These are phyloP conservation scores for Areca catechu DNA, from an alignment of 176 grass and related monocot genomes.

Conservation along the genomic window DNA sequence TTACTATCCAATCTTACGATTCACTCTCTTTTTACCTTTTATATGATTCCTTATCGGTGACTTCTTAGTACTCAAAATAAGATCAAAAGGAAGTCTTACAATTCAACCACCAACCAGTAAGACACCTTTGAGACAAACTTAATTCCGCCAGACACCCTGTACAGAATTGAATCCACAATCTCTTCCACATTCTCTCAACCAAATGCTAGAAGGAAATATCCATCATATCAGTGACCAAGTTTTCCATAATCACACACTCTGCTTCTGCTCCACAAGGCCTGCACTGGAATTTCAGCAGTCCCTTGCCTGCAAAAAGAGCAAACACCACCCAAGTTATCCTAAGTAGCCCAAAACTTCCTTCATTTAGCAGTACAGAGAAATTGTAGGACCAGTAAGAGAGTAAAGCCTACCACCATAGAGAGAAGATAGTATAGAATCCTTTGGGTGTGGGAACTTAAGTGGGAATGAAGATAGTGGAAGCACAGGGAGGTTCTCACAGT, in stretches of 20 bases:
- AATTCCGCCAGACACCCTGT: no score
- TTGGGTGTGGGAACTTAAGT: background rate
- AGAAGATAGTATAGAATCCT: background rate
- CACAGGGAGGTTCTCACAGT: background rate
- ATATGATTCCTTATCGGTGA: background rate
- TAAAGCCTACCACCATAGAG: background rate
- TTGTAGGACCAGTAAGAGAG: background rate
- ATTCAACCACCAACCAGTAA: background rate
- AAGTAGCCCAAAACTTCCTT: background rate
- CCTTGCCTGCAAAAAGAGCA: background rate
- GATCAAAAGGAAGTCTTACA: background rate
- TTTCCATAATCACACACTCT: background rate
- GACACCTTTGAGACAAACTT: no score
- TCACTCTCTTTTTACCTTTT: no score
- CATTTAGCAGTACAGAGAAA: background rate
- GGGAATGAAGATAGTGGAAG: background rate
- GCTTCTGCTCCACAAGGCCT: background rate
- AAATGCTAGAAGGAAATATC: background rate
- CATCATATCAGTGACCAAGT: background rate
- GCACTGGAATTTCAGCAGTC: background rate
- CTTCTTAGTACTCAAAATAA: conserved; percentile 4
- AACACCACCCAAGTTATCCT: background rate
- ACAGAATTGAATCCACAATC: no score
- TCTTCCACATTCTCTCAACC: background rate
- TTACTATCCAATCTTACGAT: no score